Evolutionary conservation across 257 asterid genomes (phyloP), one percentile per base, ranked within the genome.

Genomic region (Nicotiana sylvestris): DNA sequence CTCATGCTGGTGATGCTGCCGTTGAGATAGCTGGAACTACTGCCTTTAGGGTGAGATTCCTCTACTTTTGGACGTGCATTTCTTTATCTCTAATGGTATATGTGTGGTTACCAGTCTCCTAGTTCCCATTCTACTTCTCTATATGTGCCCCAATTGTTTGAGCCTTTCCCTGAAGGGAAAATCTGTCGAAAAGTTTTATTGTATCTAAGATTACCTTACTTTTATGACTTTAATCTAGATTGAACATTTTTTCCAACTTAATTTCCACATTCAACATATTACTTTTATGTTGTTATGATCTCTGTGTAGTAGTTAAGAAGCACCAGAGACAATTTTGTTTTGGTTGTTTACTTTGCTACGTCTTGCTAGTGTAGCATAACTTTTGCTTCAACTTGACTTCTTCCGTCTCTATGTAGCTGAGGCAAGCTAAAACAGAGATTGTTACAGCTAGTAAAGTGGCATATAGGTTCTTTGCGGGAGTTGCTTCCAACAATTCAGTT

Each of bases 351-450:
- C 65, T 9, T 69, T 3, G 64, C 46, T 49, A 15, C 9, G 10
- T 51, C 18, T 30, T 8, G 18, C 62, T 27, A 49, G 25, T 30
- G 49, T 76, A 76, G 46, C 65, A 76, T 27, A 56, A 58, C 7
- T 78, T 72, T 80, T 30, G 39, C 70, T 72, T 21, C 29, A 25
- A 17, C 18, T 69, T 60, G 37, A 25, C 17, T 32, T 80, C 81
- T 9, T 85, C 78, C 78, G 51, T 86, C 17, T n/a, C 65, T 53
- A 27, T 90, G 92, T 93, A 95, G 99, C 89, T 91, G 55, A 92
- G 95, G 87, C 99, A 95, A 91, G 99, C 99, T 33, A 95, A 95
- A 92, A 87, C 95, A 3, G 99, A 93, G 93, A 91, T 95, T 32
- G 97, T 92, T 61, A 74, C 95, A 30, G 99, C 97, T 61, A 93